A percentile compares a stretch with the other conserved stretches of the same genome.
Evolutionary conservation across 2,329 filamentous ascomycete genomes (phyloP).

Genomic region (Penicillium paneum): DNA sequence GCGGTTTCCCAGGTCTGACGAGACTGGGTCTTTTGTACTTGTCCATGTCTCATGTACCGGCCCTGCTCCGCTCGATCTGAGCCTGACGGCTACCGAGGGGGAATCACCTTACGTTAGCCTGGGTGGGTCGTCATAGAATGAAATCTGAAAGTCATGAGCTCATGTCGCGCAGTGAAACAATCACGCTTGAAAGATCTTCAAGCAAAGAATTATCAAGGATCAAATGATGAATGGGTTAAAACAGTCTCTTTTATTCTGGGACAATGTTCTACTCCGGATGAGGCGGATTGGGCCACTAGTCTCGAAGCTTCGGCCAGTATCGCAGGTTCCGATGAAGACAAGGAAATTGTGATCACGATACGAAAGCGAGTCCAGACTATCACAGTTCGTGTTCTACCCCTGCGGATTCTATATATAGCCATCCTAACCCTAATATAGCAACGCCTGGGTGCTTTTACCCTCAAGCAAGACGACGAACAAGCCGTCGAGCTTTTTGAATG

Average conservation of each 20-base stretch:
- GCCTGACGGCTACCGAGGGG: slow-evolving; percentile 57
- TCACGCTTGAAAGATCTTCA: slow-evolving; percentile 37
- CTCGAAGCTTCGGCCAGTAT: slow-evolving; percentile 36
- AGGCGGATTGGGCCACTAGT: slow-evolving; percentile 21
- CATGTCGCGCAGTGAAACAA: slow-evolving; percentile 35
- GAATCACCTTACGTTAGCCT: slow-evolving; percentile 52
- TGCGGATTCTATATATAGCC: neutral
- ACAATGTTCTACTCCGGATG: slow-evolving; percentile 21
- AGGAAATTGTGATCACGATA: slow-evolving; percentile 41
- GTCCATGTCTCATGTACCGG: slow-evolving; percentile 46
- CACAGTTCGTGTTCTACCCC: slow-evolving; percentile 36
- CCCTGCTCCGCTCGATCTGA: slow-evolving; percentile 49
- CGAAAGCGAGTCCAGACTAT: slow-evolving; percentile 50
- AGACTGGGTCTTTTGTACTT: slow-evolving; percentile 44
- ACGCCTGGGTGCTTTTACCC: slow-evolving; percentile 53
- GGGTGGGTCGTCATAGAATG: slow-evolving; percentile 32
- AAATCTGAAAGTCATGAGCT: slow-evolving; percentile 5
- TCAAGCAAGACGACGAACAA: slow-evolving; percentile 53
- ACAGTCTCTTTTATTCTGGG: slow-evolving; percentile 38
- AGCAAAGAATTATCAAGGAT: slow-evolving; percentile 44
- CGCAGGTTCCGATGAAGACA: slow-evolving; percentile 24
- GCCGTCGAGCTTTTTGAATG: slow-evolving; percentile 58
- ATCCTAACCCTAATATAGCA: slow-evolving; percentile 38
- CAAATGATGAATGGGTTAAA: slow-evolving; percentile 42
- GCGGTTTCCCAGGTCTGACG: slow-evolving; percentile 49